These are phyloP conservation scores for Leccinum ponderosum DNA, from an alignment of 1,284 basidiomycete genomes.

Conservation along the genomic window DNA sequence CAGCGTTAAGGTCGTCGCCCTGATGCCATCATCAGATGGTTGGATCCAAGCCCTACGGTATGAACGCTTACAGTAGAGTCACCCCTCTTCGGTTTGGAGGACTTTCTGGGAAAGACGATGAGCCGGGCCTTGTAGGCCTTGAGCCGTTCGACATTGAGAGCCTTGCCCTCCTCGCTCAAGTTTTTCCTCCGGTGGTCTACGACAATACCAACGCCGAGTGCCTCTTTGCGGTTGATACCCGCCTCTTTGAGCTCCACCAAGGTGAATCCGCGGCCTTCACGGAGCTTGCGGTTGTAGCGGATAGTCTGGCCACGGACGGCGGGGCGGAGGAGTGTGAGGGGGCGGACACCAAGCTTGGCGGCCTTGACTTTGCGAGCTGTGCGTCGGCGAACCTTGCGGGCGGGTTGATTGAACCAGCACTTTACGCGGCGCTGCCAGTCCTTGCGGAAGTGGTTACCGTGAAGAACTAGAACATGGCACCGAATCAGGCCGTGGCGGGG, in stretches of 20 bases:
- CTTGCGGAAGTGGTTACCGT: constrained; percentile 97
- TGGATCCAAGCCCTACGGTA: background rate
- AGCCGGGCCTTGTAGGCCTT: constrained; percentile 89
- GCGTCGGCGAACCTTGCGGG: constrained; percentile 96
- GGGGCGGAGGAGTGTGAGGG: constrained; percentile 90
- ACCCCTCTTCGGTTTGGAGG: constrained; percentile 94
- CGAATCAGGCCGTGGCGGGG: constrained; percentile 14
- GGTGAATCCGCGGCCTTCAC: constrained; percentile 98
- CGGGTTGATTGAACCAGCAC: constrained; percentile 99
- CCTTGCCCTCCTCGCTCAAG: constrained; percentile 96
- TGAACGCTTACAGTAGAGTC: constrained; percentile 76
- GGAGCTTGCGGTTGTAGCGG: constrained; percentile 98
- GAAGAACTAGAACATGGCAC: constrained; percentile 61
- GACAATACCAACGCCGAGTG: constrained; percentile 89
- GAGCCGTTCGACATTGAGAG: constrained; percentile 93
- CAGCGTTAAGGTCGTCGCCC: constrained; percentile 84
- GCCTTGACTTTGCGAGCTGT: constrained; percentile 93
- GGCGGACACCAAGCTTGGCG: constrained; percentile 89
- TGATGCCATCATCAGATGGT: constrained; percentile 33
- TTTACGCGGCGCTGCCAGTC: constrained; percentile 95
- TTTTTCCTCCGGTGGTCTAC: constrained; percentile 98
- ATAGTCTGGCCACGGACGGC: constrained; percentile 97
- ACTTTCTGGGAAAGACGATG: constrained; percentile 95
- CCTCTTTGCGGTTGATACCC: constrained; percentile 94
- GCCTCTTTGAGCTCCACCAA: constrained; percentile 95